Evolutionary conservation across 441 rosid species (phyloP).

Genomic region (Kokia cookei): DNA sequence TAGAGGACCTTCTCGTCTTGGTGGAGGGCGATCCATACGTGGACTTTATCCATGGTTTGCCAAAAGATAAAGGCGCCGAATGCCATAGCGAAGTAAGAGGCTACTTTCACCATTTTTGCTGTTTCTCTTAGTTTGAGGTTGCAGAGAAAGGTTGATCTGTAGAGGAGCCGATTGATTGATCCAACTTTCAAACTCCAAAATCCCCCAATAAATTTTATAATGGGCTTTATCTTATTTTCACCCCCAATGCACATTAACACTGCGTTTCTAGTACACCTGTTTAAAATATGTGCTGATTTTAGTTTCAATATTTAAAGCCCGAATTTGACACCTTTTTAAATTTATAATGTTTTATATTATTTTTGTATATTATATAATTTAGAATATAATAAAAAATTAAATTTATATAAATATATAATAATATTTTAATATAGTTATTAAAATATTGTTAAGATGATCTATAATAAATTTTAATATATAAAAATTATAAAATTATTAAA

Average conservation of each 20-base stretch:
- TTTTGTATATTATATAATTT: no score
- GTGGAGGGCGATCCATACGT: slow-evolving; percentile 59
- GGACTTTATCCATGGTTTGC: slow-evolving; percentile 47
- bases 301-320: no score
- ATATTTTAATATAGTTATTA: no score
- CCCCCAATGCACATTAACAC: neutral
- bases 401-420: no score
- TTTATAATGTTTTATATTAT: no score
- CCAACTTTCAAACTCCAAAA: neutral
- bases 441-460: no score
- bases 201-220: neutral
- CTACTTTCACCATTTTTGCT: slow-evolving; percentile 33
- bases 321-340: no score
- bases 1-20: slow-evolving; percentile 44
- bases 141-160: neutral
- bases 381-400: no score
- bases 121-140: neutral
- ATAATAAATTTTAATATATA: no score
- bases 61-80: slow-evolving; percentile 45
- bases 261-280: neutral
- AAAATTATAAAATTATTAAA: no score
- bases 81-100: slow-evolving; percentile 38
- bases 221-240: neutral
- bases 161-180: neutral
- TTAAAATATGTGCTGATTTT: no score